A percentile compares a stretch with the other conserved stretches of the same genome.
These are phyloP conservation scores for Penicillium macrosclerotiorum DNA, from an alignment of 495 filamentous ascomycete genomes.

Conservation along the genomic window DNA sequence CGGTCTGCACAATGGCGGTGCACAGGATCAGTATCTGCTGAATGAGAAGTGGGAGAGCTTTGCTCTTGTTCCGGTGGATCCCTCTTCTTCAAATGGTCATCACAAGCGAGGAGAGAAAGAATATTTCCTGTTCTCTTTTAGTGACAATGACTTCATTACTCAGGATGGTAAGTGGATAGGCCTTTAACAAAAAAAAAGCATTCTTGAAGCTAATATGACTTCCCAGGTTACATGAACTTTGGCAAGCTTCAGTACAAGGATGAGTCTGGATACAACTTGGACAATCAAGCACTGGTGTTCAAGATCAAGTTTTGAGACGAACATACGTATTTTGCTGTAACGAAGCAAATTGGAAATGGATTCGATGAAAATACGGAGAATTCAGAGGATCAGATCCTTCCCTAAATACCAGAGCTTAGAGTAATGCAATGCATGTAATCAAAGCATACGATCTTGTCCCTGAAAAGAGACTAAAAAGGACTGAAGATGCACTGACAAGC, in stretches of 20 bases:
- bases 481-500: too few species aligned
- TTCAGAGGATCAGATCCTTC: too few species aligned
- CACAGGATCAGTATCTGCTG: slow-evolving; percentile 51
- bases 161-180: slow-evolving; percentile 58
- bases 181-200: background rate
- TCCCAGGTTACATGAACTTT: slow-evolving; percentile 57
- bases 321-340: too few species aligned
- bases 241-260: slow-evolving; percentile 63
- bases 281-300: slow-evolving; percentile 73
- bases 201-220: slow-evolving; percentile 1
- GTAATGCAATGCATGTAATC: too few species aligned
- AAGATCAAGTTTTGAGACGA: slow-evolving; percentile 61
- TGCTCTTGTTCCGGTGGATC: slow-evolving; percentile 61
- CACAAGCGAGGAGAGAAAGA: slow-evolving; percentile 43
- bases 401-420: too few species aligned
- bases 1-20: slow-evolving; percentile 65
- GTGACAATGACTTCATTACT: slow-evolving; percentile 81
- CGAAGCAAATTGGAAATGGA: too few species aligned
- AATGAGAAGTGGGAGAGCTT: slow-evolving; percentile 87
- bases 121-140: slow-evolving; percentile 67
- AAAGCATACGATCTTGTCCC: too few species aligned
- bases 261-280: slow-evolving; percentile 58
- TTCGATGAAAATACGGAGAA: too few species aligned
- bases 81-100: slow-evolving; percentile 18
- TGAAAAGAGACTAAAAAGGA: too few species aligned